Percentiles rank a stretch among this genome's conserved stretches.
phyloP scores from a whole-genome alignment of 192 early-diverging fungal species.

The Endogone sp. region DNA sequence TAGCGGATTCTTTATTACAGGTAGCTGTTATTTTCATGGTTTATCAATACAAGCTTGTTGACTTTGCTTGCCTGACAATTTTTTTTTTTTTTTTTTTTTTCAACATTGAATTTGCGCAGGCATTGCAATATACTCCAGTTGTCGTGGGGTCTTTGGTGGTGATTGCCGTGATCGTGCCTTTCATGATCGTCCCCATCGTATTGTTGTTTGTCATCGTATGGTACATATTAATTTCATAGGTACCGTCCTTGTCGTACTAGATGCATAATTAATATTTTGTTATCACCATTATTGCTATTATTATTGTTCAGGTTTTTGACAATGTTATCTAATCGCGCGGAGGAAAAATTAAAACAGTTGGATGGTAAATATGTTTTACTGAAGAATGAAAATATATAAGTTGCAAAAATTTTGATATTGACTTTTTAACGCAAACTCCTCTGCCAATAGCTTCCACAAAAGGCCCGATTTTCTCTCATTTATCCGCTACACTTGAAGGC shows the following conservation, averaged over 20 bases:
- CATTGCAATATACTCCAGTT: not conserved
- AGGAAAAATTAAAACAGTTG: constrained; percentile 51
- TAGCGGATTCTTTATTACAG: not conserved
- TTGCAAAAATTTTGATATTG: too few species aligned
- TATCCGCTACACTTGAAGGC: constrained; percentile 69
- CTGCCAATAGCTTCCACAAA: constrained; percentile 60
- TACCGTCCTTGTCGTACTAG: too few species aligned
- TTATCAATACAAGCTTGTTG: too few species aligned
- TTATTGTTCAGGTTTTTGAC: constrained; percentile 35
- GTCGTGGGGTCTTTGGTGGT: not conserved
- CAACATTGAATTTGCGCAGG: not conserved
- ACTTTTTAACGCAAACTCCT: too few species aligned
- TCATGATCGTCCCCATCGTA: not conserved
- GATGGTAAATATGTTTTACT: constrained; percentile 32
- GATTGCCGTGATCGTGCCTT: not conserved
- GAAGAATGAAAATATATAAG: not conserved
- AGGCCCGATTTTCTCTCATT: constrained; percentile 66
- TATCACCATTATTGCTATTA: too few species aligned
- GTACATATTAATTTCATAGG: not conserved
- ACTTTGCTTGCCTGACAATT: too few species aligned
- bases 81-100: too few species aligned
- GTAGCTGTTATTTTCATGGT: not conserved
- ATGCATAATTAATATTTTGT: too few species aligned
- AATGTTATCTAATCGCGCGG: constrained; percentile 32
- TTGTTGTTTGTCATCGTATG: not conserved